Evolutionary conservation across 257 asterid genomes (phyloP).

Genomic region (Thymus mandschuricus): DNA sequence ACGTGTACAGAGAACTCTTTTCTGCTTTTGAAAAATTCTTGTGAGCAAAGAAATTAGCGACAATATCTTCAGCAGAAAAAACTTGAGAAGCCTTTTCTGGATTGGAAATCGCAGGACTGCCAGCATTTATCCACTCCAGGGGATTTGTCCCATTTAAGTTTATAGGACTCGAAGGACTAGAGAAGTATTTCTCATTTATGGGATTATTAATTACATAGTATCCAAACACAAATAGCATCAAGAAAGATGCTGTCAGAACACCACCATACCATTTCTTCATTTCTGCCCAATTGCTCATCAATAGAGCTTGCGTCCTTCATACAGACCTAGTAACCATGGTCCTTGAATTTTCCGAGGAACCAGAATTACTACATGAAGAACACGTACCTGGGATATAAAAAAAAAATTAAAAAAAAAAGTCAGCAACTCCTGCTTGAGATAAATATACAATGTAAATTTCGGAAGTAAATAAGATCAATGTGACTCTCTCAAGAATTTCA

Average conservation of each 20-base stretch:
- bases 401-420: conserved; percentile 13
- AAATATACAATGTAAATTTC: conserved; percentile 1
- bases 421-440: conserved; percentile 7
- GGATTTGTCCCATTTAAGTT: conserved; percentile 71
- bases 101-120: conserved; percentile 50
- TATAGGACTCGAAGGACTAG: conserved; percentile 53
- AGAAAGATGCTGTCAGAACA: conserved; percentile 59
- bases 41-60: conserved; percentile 51
- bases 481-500: not conserved
- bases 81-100: conserved; percentile 59
- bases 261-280: conserved; percentile 93
- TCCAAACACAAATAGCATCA: conserved; percentile 72
- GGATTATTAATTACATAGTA: conserved; percentile 62
- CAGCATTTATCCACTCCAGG: conserved; percentile 77
- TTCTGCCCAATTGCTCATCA: conserved; percentile 41
- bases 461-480: not conserved
- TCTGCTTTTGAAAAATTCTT: conserved; percentile 66
- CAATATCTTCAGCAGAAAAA: conserved; percentile 53
- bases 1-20: conserved; percentile 62
- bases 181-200: conserved; percentile 53
- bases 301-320: conserved; percentile 34
- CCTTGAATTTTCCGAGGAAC: conserved; percentile 31
- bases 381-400: conserved; percentile 39
- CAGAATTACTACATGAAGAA: conserved; percentile 26
- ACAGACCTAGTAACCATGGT: conserved; percentile 28